Evolutionary conservation across 2,329 filamentous ascomycete species (phyloP), one percentile per base, ranked within the genome.

Genomic region (Phoma sp.): DNA sequence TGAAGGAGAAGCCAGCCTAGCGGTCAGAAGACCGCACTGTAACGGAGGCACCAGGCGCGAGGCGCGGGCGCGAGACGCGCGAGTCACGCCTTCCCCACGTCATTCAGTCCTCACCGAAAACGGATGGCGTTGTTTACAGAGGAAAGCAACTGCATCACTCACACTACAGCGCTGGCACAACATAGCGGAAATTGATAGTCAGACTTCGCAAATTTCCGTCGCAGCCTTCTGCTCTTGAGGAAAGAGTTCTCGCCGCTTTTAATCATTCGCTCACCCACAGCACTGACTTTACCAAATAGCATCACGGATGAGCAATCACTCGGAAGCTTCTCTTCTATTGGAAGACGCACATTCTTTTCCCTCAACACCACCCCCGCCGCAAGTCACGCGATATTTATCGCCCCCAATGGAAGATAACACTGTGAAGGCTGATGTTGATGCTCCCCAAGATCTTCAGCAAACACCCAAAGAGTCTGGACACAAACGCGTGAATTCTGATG

Each of bases 1-100:
- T 29, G 23, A 37, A 37, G 38, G 42, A 51, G 6, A 8, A 47
- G 38, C 14, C 14, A 30, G 36, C 39, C 38, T 51, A 43, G 47
- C 33, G 53, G 47, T 52, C 53, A 56, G 53, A 51, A 56, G 53
- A 52, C 51, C 46, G 46, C n/a, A 42, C 46, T 42, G 47, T 46
- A 38, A 47, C 41, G 32, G 25, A 50, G 53, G 38, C 43, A 56
- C 32, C 47, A 52, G 53, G 48, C 54, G 44, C 43, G 47, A 58
- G 52, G 49, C 55, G 58, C 57, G 48, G 39, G 47, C 61, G 59
- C 18, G 40, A 29, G 27, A 29, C 27, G 27, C 25, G 10, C 62
- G 60, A 64, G 64, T 66, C 63, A 66, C 62, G 61, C 62, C 64
- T 56, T 53, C 42, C 41, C 52, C 53, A 64, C 64, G 65, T 66